Evolutionary conservation across 306 rosid species (phyloP).

Genomic region (Comarum palustre): DNA sequence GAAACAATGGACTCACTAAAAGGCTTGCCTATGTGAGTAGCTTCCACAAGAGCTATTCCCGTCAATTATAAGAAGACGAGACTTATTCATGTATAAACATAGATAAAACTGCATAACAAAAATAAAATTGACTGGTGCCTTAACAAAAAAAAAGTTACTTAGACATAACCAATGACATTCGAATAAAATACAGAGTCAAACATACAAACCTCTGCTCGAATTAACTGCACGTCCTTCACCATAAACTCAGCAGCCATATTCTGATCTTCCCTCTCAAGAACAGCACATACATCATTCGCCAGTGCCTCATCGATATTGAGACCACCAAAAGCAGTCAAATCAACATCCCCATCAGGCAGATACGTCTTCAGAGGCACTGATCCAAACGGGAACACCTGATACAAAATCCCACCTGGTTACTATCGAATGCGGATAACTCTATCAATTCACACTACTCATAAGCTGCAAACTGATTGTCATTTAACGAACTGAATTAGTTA

Average conservation of each 20-base stretch:
- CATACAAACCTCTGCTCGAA: conserved; percentile 79
- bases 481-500: background rate
- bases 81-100: background rate
- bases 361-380: conserved; percentile 81
- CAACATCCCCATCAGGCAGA: conserved; percentile 85
- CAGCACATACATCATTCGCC: conserved; percentile 58
- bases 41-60: background rate
- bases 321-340: conserved; percentile 58
- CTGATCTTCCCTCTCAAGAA: conserved; percentile 61
- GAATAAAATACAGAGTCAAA: background rate
- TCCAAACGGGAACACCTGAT: conserved; percentile 69
- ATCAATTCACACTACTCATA: background rate
- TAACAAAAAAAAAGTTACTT: background rate
- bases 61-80: background rate
- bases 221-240: conserved; percentile 84
- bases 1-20: background rate
- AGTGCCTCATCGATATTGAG: conserved; percentile 68
- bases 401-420: background rate
- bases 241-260: conserved; percentile 63
- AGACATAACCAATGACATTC: background rate
- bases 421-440: background rate
- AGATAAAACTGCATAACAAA: background rate
- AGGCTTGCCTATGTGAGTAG: background rate
- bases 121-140: background rate
- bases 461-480: background rate